phyloP scores from a whole-genome alignment of 306 rosid species.

The Vigna nakashimae region DNA sequence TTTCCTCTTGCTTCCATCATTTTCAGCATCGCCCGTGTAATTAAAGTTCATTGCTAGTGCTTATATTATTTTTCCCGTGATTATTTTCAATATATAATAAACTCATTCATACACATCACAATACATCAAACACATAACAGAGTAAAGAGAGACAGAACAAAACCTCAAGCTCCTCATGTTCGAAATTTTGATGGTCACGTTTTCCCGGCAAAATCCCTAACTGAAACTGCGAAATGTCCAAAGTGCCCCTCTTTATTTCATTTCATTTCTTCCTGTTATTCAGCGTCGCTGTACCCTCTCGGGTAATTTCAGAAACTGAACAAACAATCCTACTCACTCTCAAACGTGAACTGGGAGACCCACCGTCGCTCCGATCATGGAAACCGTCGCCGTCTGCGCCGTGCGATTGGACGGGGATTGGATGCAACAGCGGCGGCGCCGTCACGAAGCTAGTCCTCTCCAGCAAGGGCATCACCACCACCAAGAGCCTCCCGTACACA shows the following conservation, averaged over 20 bases:
- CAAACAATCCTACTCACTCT: slow-evolving; percentile 54
- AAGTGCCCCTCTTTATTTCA: slow-evolving; percentile 15
- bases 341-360: slow-evolving; percentile 64
- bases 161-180: slow-evolving; percentile 5
- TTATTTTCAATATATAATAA: neutral
- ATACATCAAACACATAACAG: neutral
- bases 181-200: slow-evolving; percentile 42
- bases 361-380: slow-evolving; percentile 71
- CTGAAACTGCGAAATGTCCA: slow-evolving; percentile 47
- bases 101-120: neutral
- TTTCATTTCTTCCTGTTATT: slow-evolving; percentile 44
- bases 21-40: slow-evolving; percentile 18
- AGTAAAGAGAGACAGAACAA: neutral
- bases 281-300: slow-evolving; percentile 43
- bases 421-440: slow-evolving; percentile 46
- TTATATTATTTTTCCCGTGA: neutral
- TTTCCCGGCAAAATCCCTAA: slow-evolving; percentile 59
- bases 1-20: slow-evolving; percentile 13
- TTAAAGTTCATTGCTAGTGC: neutral
- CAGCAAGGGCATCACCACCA: slow-evolving; percentile 49
- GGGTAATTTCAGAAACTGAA: slow-evolving; percentile 64
- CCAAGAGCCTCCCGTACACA: slow-evolving; percentile 47
- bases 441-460: slow-evolving; percentile 58
- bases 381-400: slow-evolving; percentile 63
- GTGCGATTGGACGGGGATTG: slow-evolving; percentile 74